phyloP scores from a whole-genome alignment of 2,329 filamentous ascomycete species.

The Aulographum hederae region DNA sequence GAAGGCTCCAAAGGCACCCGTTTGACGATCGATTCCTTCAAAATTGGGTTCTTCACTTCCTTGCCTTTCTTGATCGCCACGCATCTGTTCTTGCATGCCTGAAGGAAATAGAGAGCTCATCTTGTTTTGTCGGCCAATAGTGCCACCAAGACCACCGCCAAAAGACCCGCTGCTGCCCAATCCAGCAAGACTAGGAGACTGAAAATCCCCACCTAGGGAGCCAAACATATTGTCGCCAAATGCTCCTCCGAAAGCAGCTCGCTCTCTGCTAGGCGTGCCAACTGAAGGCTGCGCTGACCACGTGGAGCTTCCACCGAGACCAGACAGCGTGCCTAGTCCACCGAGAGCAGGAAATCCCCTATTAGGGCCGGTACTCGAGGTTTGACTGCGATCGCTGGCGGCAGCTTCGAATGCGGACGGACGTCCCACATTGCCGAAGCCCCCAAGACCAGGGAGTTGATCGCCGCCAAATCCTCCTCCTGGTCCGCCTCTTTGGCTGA shows the following conservation, averaged over 20 bases:
- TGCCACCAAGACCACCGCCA: slow-evolving; percentile 38
- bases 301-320: slow-evolving; percentile 35
- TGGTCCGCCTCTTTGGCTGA: slow-evolving; percentile 35
- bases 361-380: slow-evolving; percentile 62
- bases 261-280: slow-evolving; percentile 50
- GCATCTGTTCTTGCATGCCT: slow-evolving; percentile 85
- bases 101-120: slow-evolving; percentile 73
- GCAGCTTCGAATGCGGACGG: slow-evolving; percentile 31
- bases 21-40: slow-evolving; percentile 16
- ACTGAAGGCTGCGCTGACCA: slow-evolving; percentile 23
- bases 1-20: slow-evolving; percentile 47
- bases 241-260: slow-evolving; percentile 27
- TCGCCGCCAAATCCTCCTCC: slow-evolving; percentile 24
- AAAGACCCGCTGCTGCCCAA: slow-evolving; percentile 48
- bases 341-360: slow-evolving; percentile 44
- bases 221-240: slow-evolving; percentile 52
- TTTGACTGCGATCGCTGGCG: slow-evolving; percentile 80
- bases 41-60: slow-evolving; percentile 39
- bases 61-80: slow-evolving; percentile 27
- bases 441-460: slow-evolving; percentile 38
- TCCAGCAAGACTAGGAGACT: slow-evolving; percentile 52
- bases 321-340: slow-evolving; percentile 37
- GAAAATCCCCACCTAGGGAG: slow-evolving; percentile 57
- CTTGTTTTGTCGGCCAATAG: slow-evolving; percentile 61
- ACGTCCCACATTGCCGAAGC: slow-evolving; percentile 20